These are phyloP conservation scores for Polychytrium aggregatum DNA, from an alignment of 192 early-diverging fungal species.

Conservation along the genomic window DNA sequence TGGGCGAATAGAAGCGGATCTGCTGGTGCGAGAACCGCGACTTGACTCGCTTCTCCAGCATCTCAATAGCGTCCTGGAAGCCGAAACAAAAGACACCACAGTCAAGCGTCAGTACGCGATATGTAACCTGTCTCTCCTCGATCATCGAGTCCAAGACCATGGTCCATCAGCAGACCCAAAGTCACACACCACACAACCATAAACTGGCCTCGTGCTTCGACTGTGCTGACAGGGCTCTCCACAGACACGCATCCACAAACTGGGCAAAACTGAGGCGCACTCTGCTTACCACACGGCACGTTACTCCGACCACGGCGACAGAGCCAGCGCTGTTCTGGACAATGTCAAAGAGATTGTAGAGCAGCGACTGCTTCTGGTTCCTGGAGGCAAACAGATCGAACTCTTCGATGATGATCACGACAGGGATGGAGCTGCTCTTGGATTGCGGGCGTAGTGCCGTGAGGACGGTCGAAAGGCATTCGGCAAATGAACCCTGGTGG, in stretches of 20 bases:
- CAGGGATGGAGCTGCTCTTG: conserved; percentile 35
- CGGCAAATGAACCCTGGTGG: conserved; percentile 54
- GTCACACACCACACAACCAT: too few species aligned
- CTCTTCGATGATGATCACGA: conserved; percentile 87
- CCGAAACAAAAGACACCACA: conserved; percentile 1
- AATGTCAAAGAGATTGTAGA: conserved; percentile 92
- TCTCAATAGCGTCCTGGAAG: conserved; percentile 65
- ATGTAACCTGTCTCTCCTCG: too few species aligned
- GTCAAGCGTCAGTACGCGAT: neutral
- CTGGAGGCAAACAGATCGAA: conserved; percentile 84
- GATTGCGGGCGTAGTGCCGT: conserved; percentile 48
- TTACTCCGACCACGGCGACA: conserved; percentile 77
- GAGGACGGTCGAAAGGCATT: conserved; percentile 54
- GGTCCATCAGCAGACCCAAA: too few species aligned
- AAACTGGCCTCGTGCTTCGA: too few species aligned
- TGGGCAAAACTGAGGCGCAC: neutral
- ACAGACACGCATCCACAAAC: too few species aligned
- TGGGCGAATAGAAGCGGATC: conserved; percentile 54
- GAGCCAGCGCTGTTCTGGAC: conserved; percentile 73
- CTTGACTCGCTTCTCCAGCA: conserved; percentile 90
- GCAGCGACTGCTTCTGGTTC: conserved; percentile 84
- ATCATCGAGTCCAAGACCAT: too few species aligned
- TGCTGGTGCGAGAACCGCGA: conserved; percentile 86
- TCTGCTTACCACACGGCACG: conserved; percentile 39
- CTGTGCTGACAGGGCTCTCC: too few species aligned